Base-by-base conservation (phyloP, 352 stramenopile species). In the Discostella stelligera region DNA sequence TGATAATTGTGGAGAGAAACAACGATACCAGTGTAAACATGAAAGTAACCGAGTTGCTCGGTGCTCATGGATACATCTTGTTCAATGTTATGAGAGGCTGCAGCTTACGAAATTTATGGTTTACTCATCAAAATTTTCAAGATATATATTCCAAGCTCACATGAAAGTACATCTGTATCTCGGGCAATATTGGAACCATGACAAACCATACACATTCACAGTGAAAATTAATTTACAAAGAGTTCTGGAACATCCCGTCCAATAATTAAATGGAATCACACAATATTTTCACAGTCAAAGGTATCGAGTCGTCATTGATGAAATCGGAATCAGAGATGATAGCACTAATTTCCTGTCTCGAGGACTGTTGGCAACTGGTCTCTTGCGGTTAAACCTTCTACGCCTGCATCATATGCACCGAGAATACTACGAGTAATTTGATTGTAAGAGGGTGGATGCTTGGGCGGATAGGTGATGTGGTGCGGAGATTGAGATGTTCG, bases 1-100 rank as follows among this genome's bases (percentile, higher is more conserved):
- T 82, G 7, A 74, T 82, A 20, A 63, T 82, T 46, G 41, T 82
- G 20, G 49, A 52, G n/a, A 78, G 53, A 44, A 77, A 66, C 39
- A 48, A 70, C 14, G 46, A 53, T 10, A 49, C 41, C 13, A 65
- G 77, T 70, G 60, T 77, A 18, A 81, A 81, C 53, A 37, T 27
- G 46, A 60, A 75, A 41, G 53, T 67, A 9, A 30, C 73, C 39
- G 67, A 77, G 18, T 61, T 82, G n/a, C 69, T 82, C 11, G 10
- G 23, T 49, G 64, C 55, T 1, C 77, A 78, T 20, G 74, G 74
- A 13, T 82, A 82, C 30, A 69, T 27, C 0, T 6, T 78, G 39
- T 70, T 30, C 7, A 54, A 82, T 48, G 65, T 46, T 23, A 25
- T 64, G 3, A 44, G 37, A 2, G 18, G 68, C 9, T 71, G 48